Base-by-base conservation (phyloP, 495 filamentous ascomycete genomes). In the Aspergillus diversus region DNA sequence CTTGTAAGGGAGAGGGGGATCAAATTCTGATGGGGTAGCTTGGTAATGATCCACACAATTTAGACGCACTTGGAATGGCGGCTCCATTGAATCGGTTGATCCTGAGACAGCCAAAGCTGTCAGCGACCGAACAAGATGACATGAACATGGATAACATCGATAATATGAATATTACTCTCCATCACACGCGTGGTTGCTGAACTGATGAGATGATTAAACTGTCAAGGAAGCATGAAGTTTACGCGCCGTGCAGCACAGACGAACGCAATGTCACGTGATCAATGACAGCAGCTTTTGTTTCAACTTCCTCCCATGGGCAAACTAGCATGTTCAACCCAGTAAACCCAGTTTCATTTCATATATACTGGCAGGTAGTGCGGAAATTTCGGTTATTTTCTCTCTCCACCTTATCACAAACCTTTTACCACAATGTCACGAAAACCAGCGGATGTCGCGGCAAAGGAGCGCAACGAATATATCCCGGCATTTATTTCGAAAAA, bases 381-480 rank as follows among this genome's bases (percentile, higher is more conserved):
- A 43, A 43, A 11, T 7, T 43, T 12, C 33, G 5, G 0, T 12
- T 52, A 31, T 27, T 61, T 57, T 17, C 8, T 33, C 15, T 11
- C n/a, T 27, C 55, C 16, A 34, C 16, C 39, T 32, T 2, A 9
- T 48, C 15, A 15, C 50, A 39, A 33, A 3, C n/a, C 15, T 32
- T 32, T 59, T 63, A 62, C 54, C 67, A 82, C 77, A 75, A 80
- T 80, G 80, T 83, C 82, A 47, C 75, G 79, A 63, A 84, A 84
- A 61, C 81, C 81, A 32, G 74, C 77, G 59, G 79, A 81, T 61
- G 77, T 80, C 66, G 77, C 79, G 67, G 73, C 77, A 15, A 92
- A 93, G 69, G 89, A 92, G 75, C 89, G 89, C 75, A 99, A 99
- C 86, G 93, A 97, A 78, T 99, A 99, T 83, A 99, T 99, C 75